Evolutionary conservation across 208 protist species (phyloP), one percentile per base, ranked within the genome.

Genomic region (Trypanosoma cruzi): DNA sequence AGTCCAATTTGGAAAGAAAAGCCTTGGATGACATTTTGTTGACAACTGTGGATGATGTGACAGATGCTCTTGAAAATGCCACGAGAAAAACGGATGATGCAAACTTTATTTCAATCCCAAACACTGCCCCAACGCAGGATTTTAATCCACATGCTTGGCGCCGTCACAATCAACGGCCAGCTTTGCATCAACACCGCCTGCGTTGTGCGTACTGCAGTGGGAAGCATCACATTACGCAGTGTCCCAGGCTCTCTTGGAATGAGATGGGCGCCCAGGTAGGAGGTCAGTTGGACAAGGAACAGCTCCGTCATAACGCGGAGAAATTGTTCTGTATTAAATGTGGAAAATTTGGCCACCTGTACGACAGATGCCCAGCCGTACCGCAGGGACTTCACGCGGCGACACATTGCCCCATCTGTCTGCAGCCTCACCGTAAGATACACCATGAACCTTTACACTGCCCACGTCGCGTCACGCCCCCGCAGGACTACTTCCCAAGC

Each of bases 121-220:
- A 83, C 62, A 44, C 63, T 22, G 78, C 77, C 4, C 73, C 79
- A 31, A 89, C 89, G 29, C 50, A 75, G 31, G 55, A 54, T 16
- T 80, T 85, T 58, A 85, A 84, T 34, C 67, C 26, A 10, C 80
- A 86, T 65, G 75, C 69, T 11, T 70, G 82, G 65, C 78, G 71
- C 22, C 62, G 52, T 40, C 79, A 95, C 68, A 28, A 67, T 0
- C 18, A 69, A 53, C 84, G 89, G 40, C 89, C 89, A 11, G 57
- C 71, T 5, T 66, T 93, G 68, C 87, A 93, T 54, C 85, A 81
- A 31, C 81, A 79, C 29, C 67, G 64, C 5, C 14, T 93, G 46
- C 86, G 87, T 5, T 95, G 90, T 66, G 90, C 86, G 10, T 95
- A 95, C 75, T 95, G 90, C 66, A 74, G 80, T 61, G 85, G 90